phyloP scores from a whole-genome alignment of 208 protist genomes.

The Acanthamoeba triangularis region DNA sequence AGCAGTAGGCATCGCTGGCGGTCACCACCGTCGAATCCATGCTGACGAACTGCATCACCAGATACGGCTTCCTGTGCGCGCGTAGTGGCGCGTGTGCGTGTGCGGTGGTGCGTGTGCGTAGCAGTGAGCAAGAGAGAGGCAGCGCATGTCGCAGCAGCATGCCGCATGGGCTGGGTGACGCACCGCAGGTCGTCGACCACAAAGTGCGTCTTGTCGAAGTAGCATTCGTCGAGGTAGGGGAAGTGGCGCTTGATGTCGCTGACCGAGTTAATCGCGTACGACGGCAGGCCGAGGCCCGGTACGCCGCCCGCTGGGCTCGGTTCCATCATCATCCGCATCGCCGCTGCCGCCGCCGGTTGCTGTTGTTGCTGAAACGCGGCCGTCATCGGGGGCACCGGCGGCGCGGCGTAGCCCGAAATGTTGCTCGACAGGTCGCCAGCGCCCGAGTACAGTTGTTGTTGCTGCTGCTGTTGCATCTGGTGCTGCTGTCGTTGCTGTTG shows the following conservation, averaged over 20 bases:
- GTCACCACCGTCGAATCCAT: slow-evolving; percentile 10
- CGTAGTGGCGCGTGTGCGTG: neutral
- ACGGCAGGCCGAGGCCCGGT: slow-evolving; percentile 1
- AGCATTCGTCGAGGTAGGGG: neutral
- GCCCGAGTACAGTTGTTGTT: neutral
- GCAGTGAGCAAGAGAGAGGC: neutral
- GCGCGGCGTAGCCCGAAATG: neutral
- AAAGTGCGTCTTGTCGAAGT: neutral
- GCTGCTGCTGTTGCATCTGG: neutral
- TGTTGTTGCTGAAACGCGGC: neutral
- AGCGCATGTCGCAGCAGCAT: neutral
- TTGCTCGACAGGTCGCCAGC: neutral
- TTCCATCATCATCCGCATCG: neutral
- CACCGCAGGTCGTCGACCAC: neutral
- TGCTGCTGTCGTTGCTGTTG: neutral
- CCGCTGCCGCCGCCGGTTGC: neutral
- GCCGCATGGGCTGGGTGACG: neutral
- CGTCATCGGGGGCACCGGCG: too few relatives aligned
- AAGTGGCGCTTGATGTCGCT: neutral
- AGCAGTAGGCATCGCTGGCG: slow-evolving; percentile 7
- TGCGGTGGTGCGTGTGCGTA: neutral
- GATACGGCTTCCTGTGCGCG: neutral
- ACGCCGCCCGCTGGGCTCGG: neutral
- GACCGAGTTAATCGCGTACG: neutral
- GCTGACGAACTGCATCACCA: slow-evolving; percentile 39